These are phyloP conservation scores for Actinomortierella ambigua DNA, from an alignment of 371 early-diverging fungal genomes.

Conservation along the genomic window DNA sequence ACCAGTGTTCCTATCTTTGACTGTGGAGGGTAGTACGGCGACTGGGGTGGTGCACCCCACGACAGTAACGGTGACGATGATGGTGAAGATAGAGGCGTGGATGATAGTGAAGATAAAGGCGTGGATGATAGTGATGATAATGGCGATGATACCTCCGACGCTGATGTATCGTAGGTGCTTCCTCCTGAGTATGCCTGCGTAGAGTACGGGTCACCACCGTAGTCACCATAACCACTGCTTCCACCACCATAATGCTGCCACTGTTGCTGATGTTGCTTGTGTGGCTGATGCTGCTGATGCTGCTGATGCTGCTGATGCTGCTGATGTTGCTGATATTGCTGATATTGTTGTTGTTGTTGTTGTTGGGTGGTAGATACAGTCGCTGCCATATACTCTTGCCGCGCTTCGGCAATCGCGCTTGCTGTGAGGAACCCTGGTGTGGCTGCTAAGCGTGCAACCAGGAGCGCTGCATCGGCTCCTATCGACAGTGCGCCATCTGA, in stretches of 20 bases:
- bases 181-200: too few species aligned
- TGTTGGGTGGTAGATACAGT: conserved; percentile 5
- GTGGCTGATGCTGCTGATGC: too few species aligned
- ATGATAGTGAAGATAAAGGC: not conserved
- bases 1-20: conserved; percentile 17
- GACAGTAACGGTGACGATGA: not conserved
- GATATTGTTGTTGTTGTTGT: not conserved
- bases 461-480: conserved; percentile 20
- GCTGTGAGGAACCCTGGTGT: conserved; percentile 37
- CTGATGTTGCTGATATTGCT: not conserved
- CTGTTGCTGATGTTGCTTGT: too few species aligned
- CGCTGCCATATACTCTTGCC: conserved; percentile 22
- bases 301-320: not conserved
- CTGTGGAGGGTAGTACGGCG: not conserved
- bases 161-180: too few species aligned
- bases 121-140: not conserved
- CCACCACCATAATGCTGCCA: too few species aligned
- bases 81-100: not conserved
- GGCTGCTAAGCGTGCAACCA: conserved; percentile 27
- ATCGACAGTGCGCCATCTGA: conserved; percentile 2
- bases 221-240: too few species aligned
- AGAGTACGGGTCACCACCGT: too few species aligned
- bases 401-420: conserved; percentile 27
- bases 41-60: not conserved
- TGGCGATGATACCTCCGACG: too few species aligned